Conservation (phyloP, 1,284 basidiomycete species). For the Anthracocystis panici-leucophaei region DNA sequence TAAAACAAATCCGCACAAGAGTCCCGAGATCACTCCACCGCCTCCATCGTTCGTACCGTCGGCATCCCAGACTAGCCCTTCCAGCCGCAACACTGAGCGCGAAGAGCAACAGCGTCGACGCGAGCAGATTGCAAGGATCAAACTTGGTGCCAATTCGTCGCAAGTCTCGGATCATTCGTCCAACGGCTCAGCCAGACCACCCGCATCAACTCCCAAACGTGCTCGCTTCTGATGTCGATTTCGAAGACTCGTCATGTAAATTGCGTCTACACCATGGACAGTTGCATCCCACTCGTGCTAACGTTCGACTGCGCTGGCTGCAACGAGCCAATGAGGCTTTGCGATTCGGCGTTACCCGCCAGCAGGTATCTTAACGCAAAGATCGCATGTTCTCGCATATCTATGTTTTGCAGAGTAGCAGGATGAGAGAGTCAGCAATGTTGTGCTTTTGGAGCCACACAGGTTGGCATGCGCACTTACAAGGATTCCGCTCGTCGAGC, state of each 20-base stretch:
- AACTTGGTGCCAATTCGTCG: slow-evolving; percentile 6
- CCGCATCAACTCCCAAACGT: slow-evolving; percentile 18
- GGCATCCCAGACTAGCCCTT: slow-evolving; percentile 10
- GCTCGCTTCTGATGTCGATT: slow-evolving; percentile 23
- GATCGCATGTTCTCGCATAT: slow-evolving; percentile 67
- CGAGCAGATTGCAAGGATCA: slow-evolving; percentile 33
- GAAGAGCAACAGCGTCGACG: slow-evolving; percentile 28
- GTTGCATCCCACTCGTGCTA: slow-evolving; percentile 8
- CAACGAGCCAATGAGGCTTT: slow-evolving; percentile 49
- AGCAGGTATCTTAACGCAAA: slow-evolving; percentile 64
- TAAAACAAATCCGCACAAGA: background rate
- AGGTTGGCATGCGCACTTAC: slow-evolving; percentile 27
- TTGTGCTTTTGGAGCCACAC: background rate
- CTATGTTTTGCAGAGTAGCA: slow-evolving; percentile 14
- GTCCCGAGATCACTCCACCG: slow-evolving; percentile 3
- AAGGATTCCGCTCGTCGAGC: slow-evolving; percentile 63
- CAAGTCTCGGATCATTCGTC: background rate
- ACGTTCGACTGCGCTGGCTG: slow-evolving; percentile 30
- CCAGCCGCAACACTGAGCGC: slow-evolving; percentile 10
- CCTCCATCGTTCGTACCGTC: slow-evolving; percentile 4
- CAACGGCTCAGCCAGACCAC: background rate
- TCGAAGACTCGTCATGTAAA: too few relatives aligned
- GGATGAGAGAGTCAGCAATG: background rate
- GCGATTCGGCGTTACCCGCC: slow-evolving; percentile 55
- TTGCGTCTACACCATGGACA: slow-evolving; percentile 28